Conservation (phyloP, 164 flowering plant species). For the Tetrastigma voinierianum region DNA sequence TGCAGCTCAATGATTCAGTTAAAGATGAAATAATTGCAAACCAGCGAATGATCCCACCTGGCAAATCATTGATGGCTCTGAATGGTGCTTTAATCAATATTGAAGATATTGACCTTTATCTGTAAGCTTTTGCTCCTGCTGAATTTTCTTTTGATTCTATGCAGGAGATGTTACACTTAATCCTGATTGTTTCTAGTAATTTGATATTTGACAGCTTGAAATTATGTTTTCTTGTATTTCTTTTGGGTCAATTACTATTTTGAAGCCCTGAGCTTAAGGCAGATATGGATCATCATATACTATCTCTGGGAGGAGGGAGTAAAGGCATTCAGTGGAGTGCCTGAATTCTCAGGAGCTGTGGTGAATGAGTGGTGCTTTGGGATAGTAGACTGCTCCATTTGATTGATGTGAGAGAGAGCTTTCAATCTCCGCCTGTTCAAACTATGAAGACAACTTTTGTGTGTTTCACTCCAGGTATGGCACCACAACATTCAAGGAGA, state of each 20-base stretch:
- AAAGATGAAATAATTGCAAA: slow-evolving; percentile 92
- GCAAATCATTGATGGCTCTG: slow-evolving; percentile 96
- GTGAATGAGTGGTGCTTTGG: too few species aligned
- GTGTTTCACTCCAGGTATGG: too few species aligned
- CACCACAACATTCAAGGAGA: too few species aligned
- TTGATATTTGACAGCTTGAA: background rate
- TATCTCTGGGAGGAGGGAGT: too few species aligned
- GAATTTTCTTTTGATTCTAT: background rate
- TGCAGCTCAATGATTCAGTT: slow-evolving; percentile 83
- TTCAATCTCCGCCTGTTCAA: too few species aligned
- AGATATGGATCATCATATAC: too few species aligned
- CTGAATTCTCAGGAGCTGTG: too few species aligned
- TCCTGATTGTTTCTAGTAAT: background rate
- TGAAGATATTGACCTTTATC: slow-evolving; percentile 90
- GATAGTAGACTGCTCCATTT: too few species aligned
- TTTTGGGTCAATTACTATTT: background rate
- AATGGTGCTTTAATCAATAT: slow-evolving; percentile 95
- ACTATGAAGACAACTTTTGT: too few species aligned
- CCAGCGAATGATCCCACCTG: slow-evolving; percentile 97
- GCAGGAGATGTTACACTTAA: background rate
- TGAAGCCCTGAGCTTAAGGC: background rate
- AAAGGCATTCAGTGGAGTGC: too few species aligned
- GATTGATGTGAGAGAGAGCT: too few species aligned
- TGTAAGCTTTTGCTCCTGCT: slow-evolving; percentile 51
- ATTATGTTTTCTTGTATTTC: background rate